Evolutionary conservation across 306 rosid genomes (phyloP).

Genomic region (Trifolium dubium): DNA sequence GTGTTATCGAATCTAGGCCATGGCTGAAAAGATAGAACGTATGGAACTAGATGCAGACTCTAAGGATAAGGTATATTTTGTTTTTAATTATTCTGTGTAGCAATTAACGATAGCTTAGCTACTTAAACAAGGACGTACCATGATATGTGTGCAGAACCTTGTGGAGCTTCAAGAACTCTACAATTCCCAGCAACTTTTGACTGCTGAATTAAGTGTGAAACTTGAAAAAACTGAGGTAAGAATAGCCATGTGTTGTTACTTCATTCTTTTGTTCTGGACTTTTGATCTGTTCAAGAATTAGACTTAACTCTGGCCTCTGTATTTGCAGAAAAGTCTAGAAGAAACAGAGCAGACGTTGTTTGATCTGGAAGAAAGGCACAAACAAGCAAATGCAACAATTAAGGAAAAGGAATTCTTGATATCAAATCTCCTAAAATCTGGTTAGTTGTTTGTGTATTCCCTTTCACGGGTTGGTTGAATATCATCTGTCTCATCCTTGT

Average conservation of each 20-base stretch:
- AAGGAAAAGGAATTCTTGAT: conserved; percentile 94
- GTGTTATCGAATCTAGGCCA: conserved; percentile 68
- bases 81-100: conserved; percentile 36
- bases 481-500: not conserved
- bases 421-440: conserved; percentile 88
- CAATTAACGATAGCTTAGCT: conserved; percentile 17
- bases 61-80: conserved; percentile 84
- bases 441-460: conserved; percentile 51
- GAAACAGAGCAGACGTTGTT: conserved; percentile 79
- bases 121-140: conserved; percentile 31
- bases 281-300: conserved; percentile 31
- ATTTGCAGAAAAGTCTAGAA: conserved; percentile 77
- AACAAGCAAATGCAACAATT: conserved; percentile 90
- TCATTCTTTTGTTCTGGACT: conserved; percentile 28
- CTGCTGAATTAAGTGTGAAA: conserved; percentile 77
- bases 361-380: conserved; percentile 93
- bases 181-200: conserved; percentile 81
- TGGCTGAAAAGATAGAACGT: conserved; percentile 95
- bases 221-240: conserved; percentile 92
- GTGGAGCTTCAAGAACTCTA: conserved; percentile 91
- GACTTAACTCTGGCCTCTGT: conserved; percentile 40
- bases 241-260: not conserved
- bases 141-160: conserved; percentile 68
- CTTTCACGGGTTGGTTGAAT: not conserved
- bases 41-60: conserved; percentile 92